Percentiles rank a stretch among this genome's conserved stretches.
These are phyloP conservation scores for Pterocarpus macrocarpus DNA, from an alignment of 306 rosid species.

Conservation along the genomic window DNA sequence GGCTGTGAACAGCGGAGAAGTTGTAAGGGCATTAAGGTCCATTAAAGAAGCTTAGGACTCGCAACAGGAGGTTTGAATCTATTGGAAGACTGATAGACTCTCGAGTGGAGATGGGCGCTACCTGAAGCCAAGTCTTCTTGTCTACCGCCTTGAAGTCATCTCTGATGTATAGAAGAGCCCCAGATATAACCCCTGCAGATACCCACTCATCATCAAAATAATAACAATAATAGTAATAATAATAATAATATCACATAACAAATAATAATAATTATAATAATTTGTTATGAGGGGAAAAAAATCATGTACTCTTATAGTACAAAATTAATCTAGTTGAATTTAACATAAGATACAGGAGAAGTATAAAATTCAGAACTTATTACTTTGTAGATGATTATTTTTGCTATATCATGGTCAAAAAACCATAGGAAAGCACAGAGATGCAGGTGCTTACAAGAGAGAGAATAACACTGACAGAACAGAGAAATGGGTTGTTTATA, in stretches of 20 bases:
- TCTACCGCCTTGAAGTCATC: constrained; percentile 64
- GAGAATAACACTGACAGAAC: neutral
- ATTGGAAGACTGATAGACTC: constrained; percentile 19
- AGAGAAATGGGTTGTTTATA: neutral
- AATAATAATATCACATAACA: neutral
- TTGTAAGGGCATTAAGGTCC: constrained; percentile 42
- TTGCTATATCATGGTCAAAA: no score
- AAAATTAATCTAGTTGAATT: neutral
- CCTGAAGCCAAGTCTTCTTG: constrained; percentile 65
- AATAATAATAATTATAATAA: no score
- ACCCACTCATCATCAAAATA: neutral
- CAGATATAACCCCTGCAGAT: constrained; percentile 72
- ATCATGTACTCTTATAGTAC: neutral
- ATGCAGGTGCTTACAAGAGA: no score
- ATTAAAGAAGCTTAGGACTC: constrained; percentile 25
- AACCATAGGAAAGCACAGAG: no score
- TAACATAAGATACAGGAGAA: neutral
- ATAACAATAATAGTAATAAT: neutral
- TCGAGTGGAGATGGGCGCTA: neutral
- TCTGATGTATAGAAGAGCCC: constrained; percentile 73
- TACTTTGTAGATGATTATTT: no score
- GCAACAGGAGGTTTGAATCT: constrained; percentile 23
- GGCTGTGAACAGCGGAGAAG: constrained; percentile 29
- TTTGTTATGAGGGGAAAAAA: neutral
- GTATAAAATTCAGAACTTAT: neutral